These are phyloP conservation scores for Sphaerulina musiva DNA, from an alignment of 2,329 filamentous ascomycete species.

Conservation along the genomic window DNA sequence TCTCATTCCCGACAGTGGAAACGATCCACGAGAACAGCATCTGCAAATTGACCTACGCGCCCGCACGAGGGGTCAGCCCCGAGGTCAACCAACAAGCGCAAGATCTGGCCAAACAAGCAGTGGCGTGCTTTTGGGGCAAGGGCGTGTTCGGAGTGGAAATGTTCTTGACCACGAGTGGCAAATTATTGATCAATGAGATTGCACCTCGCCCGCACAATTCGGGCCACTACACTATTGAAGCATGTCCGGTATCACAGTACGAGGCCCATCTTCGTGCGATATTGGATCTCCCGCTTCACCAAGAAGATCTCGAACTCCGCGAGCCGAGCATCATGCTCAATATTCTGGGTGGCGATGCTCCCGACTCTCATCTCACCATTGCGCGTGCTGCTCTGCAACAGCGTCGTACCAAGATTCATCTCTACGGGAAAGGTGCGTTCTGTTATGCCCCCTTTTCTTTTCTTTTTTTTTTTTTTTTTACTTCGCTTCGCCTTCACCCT, in stretches of 20 bases:
- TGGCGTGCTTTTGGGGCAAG: conserved; percentile 74
- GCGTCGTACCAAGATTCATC: conserved; percentile 61
- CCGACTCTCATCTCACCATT: conserved; percentile 58
- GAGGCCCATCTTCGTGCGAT: conserved; percentile 84
- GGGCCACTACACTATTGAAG: conserved; percentile 92
- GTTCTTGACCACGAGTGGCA: conserved; percentile 70
- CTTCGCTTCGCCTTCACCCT: neutral
- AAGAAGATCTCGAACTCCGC: conserved; percentile 49
- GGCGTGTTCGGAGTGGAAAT: conserved; percentile 96
- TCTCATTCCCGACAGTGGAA: conserved; percentile 85
- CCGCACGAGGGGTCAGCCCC: conserved; percentile 63
- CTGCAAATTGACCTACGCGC: conserved; percentile 85
- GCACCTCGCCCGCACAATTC: conserved; percentile 83
- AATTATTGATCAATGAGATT: conserved; percentile 77
- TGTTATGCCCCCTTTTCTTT: no score
- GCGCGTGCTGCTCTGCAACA: conserved; percentile 51
- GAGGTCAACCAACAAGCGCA: conserved; percentile 60
- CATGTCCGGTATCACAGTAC: conserved; percentile 82
- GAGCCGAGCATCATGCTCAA: conserved; percentile 70
- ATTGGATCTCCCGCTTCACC: conserved; percentile 56
- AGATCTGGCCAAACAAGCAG: conserved; percentile 69
- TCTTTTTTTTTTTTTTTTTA: no score
- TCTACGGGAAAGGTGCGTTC: conserved; percentile 71
- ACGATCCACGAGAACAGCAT: conserved; percentile 93
- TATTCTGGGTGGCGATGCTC: conserved; percentile 62